Percentiles rank a stretch among this genome's conserved stretches.
Conservation (phyloP, 805 yeast species). For the Kodamaea kaohsiungensis region DNA sequence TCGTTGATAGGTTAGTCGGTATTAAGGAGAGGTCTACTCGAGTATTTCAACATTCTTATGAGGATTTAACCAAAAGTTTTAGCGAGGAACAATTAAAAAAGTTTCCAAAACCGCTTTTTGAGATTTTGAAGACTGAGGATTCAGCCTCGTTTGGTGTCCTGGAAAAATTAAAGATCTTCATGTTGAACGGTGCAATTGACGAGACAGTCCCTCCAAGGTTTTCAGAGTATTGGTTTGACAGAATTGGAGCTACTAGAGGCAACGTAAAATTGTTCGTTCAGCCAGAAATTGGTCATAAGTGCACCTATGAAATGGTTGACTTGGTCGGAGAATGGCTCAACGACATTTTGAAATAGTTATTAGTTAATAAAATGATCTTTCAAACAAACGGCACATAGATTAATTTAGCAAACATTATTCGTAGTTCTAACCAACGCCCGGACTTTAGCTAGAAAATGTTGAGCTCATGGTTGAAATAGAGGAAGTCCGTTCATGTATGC, state of each 20-base stretch:
- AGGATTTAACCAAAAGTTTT: not conserved
- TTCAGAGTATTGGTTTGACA: not conserved
- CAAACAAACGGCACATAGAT: no score
- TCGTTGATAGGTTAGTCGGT: not conserved
- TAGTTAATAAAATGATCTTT: no score
- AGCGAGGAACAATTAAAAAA: not conserved
- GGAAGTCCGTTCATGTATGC: no score
- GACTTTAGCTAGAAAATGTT: not conserved
- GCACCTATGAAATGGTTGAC: slow-evolving; percentile 4
- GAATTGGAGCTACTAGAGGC: not conserved
- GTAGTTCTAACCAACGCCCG: no score
- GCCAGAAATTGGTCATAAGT: not conserved
- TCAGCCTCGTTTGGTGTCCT: not conserved
- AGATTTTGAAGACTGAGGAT: not conserved
- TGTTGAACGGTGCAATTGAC: slow-evolving; percentile 2
- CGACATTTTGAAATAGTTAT: not conserved
- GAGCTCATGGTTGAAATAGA: not conserved
- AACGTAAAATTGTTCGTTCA: not conserved
- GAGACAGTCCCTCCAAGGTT: slow-evolving; percentile 4
- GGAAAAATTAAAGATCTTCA: not conserved
- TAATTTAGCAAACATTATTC: no score
- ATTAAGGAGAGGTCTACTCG: not conserved
- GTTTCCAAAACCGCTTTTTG: not conserved
- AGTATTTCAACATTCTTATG: not conserved
- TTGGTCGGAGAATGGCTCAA: slow-evolving; percentile 3